Conservation (phyloP, 768 basidiomycete species). For the Russula compacta region DNA sequence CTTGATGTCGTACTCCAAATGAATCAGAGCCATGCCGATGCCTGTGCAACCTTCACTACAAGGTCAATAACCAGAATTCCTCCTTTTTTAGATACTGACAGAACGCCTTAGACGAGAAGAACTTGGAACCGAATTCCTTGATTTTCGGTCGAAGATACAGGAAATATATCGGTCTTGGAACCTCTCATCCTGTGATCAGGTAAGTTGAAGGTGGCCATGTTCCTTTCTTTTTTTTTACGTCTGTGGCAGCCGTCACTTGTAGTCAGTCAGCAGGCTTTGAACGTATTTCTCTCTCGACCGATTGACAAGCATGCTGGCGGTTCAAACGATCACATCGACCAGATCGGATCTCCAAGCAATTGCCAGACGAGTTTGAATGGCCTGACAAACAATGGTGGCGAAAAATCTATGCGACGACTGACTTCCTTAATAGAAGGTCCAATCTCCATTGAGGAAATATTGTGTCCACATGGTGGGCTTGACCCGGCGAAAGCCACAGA, state of each 20-base stretch:
- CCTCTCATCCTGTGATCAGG: slow-evolving; percentile 38
- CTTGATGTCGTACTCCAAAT: slow-evolving; percentile 41
- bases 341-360: background rate
- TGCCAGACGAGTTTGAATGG: slow-evolving; percentile 1
- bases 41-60: slow-evolving; percentile 39
- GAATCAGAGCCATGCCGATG: slow-evolving; percentile 47
- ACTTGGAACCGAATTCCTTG: slow-evolving; percentile 37
- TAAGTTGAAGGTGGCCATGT: slow-evolving; percentile 23
- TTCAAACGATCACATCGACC: background rate
- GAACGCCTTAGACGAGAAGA: slow-evolving; percentile 33
- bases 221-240: background rate
- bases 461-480: slow-evolving; percentile 54
- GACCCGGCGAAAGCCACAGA: slow-evolving; percentile 48
- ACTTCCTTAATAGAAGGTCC: slow-evolving; percentile 31
- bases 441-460: slow-evolving; percentile 36
- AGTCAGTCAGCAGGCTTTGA: slow-evolving; percentile 50
- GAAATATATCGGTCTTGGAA: slow-evolving; percentile 59
- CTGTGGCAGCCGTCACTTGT: slow-evolving; percentile 45
- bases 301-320: background rate
- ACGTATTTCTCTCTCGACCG: slow-evolving; percentile 30
- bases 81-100: background rate
- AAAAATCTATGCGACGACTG: background rate
- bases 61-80: slow-evolving; percentile 32
- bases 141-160: slow-evolving; percentile 44
- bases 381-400: background rate